phyloP scores from a whole-genome alignment of 1,284 basidiomycete genomes.

The Pseudozyma sp. region DNA sequence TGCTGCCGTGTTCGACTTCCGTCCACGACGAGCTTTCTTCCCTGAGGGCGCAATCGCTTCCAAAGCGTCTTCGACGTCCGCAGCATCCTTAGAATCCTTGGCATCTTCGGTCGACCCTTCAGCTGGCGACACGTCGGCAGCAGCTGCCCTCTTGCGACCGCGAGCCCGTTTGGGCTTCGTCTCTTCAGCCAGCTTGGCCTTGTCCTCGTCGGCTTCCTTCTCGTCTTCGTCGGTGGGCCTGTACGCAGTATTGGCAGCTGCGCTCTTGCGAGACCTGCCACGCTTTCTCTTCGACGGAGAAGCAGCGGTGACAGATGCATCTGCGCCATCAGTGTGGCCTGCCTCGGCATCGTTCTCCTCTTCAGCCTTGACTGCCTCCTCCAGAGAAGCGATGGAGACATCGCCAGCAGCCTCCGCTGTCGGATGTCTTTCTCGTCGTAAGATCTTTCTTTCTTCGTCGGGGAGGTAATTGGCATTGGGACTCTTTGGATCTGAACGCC shows the following conservation, averaged over 20 bases:
- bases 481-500: slow-evolving; percentile 27
- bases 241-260: background rate
- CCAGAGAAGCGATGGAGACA: slow-evolving; percentile 39
- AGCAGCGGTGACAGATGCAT: background rate
- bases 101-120: background rate
- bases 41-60: background rate
- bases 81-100: slow-evolving; percentile 20
- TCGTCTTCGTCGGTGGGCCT: background rate
- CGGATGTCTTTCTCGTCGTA: slow-evolving; percentile 29
- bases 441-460: slow-evolving; percentile 31
- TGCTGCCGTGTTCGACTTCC: slow-evolving; percentile 14
- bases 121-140: background rate
- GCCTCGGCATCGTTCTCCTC: background rate
- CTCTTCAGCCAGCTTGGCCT: background rate
- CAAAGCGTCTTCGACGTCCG: slow-evolving; percentile 10
- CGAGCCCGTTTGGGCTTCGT: slow-evolving; percentile 15
- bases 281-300: slow-evolving; percentile 1
- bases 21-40: slow-evolving; percentile 19
- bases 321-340: background rate
- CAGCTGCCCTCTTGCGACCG: slow-evolving; percentile 18
- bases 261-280: background rate
- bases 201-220: slow-evolving; percentile 4
- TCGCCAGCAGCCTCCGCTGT: slow-evolving; percentile 7
- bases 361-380: slow-evolving; percentile 14
- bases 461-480: slow-evolving; percentile 46